These are phyloP conservation scores for Termitomyces eurrhizus DNA, from an alignment of 768 basidiomycete genomes.

Conservation along the genomic window DNA sequence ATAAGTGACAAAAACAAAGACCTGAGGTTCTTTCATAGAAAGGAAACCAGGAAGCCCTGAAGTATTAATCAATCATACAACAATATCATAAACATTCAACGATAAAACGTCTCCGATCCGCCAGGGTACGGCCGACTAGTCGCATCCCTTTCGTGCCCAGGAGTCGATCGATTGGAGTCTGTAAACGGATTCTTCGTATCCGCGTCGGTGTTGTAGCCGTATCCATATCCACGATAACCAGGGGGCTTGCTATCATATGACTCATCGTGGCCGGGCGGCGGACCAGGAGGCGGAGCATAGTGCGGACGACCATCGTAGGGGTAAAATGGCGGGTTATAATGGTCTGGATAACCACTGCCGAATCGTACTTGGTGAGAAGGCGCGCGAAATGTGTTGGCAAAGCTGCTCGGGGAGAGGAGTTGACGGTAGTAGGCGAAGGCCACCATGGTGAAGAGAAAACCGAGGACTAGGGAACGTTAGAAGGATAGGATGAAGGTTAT, in stretches of 20 bases:
- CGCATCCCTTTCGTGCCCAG: slow-evolving; percentile 36
- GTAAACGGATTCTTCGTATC: slow-evolving; percentile 56
- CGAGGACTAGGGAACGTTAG: slow-evolving; percentile 38
- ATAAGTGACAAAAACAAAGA: neutral
- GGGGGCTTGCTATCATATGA: slow-evolving; percentile 42
- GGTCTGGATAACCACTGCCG: slow-evolving; percentile 34
- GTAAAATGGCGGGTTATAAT: slow-evolving; percentile 53
- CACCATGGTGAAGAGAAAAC: slow-evolving; percentile 57
- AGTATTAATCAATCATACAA: neutral
- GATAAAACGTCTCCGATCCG: slow-evolving; percentile 26
- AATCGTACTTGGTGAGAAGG: slow-evolving; percentile 36
- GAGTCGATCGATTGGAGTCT: slow-evolving; percentile 37
- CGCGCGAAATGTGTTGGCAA: slow-evolving; percentile 46
- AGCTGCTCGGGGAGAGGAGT: slow-evolving; percentile 60
- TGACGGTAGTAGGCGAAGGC: slow-evolving; percentile 76
- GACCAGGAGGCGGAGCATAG: slow-evolving; percentile 50
- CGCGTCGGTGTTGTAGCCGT: slow-evolving; percentile 37
- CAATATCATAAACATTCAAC: slow-evolving; percentile 6
- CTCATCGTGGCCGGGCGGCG: slow-evolving; percentile 36
- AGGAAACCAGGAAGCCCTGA: neutral
- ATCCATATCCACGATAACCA: slow-evolving; percentile 34
- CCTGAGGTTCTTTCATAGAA: neutral
- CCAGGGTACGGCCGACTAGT: slow-evolving; percentile 36
- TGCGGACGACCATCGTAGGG: slow-evolving; percentile 22
- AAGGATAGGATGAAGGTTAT: neutral